A percentile compares a stretch with the other conserved stretches of the same genome.
Evolutionary conservation across 352 stramenopile genomes (phyloP).

Genomic region (Phytophthora pluvialis): DNA sequence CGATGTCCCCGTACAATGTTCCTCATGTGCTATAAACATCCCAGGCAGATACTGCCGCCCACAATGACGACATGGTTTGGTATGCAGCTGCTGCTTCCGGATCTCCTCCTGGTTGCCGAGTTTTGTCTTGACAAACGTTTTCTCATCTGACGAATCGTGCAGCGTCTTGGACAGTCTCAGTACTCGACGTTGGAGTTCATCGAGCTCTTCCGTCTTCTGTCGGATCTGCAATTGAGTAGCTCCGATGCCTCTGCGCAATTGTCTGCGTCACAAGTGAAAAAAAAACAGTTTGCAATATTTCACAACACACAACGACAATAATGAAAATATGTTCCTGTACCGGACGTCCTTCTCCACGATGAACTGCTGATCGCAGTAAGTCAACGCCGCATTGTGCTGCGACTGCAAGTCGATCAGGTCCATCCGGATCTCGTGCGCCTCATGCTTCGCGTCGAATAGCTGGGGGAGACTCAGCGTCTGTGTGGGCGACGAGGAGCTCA

Average conservation of each 20-base stretch:
- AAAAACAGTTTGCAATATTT: not conserved
- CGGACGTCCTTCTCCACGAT: constrained; percentile 56
- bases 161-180: constrained; percentile 50
- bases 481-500: not conserved
- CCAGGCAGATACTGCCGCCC: constrained; percentile 40
- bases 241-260: constrained; percentile 47
- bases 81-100: constrained; percentile 35
- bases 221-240: constrained; percentile 49
- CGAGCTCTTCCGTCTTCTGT: constrained; percentile 53
- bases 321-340: constrained; percentile 19
- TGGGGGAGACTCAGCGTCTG: constrained; percentile 38
- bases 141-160: constrained; percentile 45
- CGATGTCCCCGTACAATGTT: constrained; percentile 24
- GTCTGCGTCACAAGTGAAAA: constrained; percentile 21
- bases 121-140: constrained; percentile 51
- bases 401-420: constrained; percentile 60
- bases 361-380: constrained; percentile 66
- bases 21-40: constrained; percentile 39
- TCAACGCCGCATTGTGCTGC: constrained; percentile 46
- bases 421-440: constrained; percentile 57
- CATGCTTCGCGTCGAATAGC: constrained; percentile 45
- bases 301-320: not conserved
- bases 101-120: constrained; percentile 47
- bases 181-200: constrained; percentile 56
- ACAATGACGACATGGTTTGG: constrained; percentile 42